Conservation (phyloP, 2,329 filamentous ascomycete species). For the Elsinoe batatas region DNA sequence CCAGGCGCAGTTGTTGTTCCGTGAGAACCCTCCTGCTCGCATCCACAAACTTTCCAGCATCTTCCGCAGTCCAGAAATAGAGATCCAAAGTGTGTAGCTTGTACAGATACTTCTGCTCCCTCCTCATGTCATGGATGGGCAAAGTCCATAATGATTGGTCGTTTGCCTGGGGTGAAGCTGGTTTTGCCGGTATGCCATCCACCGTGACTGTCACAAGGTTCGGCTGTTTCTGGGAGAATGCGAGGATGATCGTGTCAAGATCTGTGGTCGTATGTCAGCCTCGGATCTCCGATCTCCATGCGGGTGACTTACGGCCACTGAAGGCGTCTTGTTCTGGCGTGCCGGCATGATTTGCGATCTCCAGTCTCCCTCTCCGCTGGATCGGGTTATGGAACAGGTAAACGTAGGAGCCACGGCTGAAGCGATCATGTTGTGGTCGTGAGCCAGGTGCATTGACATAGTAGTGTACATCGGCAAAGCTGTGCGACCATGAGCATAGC, state of each 20-base stretch:
- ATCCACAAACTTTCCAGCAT: slow-evolving; percentile 61
- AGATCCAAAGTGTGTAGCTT: slow-evolving; percentile 65
- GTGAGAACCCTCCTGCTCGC: slow-evolving; percentile 57
- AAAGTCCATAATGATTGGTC: slow-evolving; percentile 58
- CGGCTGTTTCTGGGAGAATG: slow-evolving; percentile 65
- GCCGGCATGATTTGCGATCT: slow-evolving; percentile 66
- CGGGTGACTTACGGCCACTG: slow-evolving; percentile 54
- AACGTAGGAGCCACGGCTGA: slow-evolving; percentile 70
- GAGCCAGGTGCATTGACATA: slow-evolving; percentile 60
- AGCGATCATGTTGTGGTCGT: slow-evolving; percentile 66
- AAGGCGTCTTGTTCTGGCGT: slow-evolving; percentile 72
- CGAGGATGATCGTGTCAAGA: slow-evolving; percentile 54
- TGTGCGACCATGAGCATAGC: slow-evolving; percentile 27
- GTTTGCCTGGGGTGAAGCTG: slow-evolving; percentile 36
- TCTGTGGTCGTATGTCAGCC: slow-evolving; percentile 36
- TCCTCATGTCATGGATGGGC: slow-evolving; percentile 59
- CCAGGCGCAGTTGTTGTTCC: slow-evolving; percentile 41
- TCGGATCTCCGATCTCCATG: not conserved
- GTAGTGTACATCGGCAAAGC: slow-evolving; percentile 71
- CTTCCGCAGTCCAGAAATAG: slow-evolving; percentile 69
- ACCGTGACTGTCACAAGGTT: slow-evolving; percentile 60
- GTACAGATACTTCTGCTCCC: slow-evolving; percentile 71
- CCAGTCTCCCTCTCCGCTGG: slow-evolving; percentile 58
- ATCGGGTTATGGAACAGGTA: slow-evolving; percentile 68
- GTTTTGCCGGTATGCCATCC: slow-evolving; percentile 31